These are phyloP conservation scores for Microbotryomycetes sp. DNA, from an alignment of 1,284 basidiomycete species.

Conservation along the genomic window DNA sequence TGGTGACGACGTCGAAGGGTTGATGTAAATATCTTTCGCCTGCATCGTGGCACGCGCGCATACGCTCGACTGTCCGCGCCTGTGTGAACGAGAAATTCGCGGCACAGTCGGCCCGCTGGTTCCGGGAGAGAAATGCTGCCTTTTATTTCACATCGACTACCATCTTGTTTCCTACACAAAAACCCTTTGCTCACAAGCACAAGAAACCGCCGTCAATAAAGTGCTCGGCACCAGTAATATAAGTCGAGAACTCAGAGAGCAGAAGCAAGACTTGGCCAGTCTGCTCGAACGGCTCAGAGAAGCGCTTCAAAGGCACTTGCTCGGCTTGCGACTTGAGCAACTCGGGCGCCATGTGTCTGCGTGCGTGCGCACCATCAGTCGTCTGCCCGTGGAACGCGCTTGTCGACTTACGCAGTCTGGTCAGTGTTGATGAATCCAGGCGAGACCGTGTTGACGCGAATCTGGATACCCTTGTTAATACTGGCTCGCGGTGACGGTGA, in stretches of 20 bases:
- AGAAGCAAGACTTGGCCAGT: conserved; percentile 46
- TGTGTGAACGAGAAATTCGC: too few relatives aligned
- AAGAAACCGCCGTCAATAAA: conserved; percentile 46
- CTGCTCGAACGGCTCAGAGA: conserved; percentile 48
- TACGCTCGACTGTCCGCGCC: too few relatives aligned
- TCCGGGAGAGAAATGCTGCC: too few relatives aligned
- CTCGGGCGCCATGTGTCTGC: conserved; percentile 25
- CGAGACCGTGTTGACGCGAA: conserved; percentile 55
- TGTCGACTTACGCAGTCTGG: conserved; percentile 35
- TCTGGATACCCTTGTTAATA: too few relatives aligned
- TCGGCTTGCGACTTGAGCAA: conserved; percentile 30
- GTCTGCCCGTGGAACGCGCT: neutral
- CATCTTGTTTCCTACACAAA: too few relatives aligned
- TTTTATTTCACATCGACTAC: too few relatives aligned
- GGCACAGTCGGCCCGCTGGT: too few relatives aligned
- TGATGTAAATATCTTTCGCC: neutral
- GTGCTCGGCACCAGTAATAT: conserved; percentile 47
- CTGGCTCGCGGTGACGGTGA: neutral
- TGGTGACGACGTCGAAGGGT: neutral
- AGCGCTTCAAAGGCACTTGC: conserved; percentile 44
- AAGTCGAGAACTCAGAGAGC: conserved; percentile 41
- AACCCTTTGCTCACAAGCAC: neutral
- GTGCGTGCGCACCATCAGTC: neutral
- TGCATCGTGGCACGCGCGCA: too few relatives aligned
- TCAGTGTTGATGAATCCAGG: conserved; percentile 41